Conservation (phyloP, 805 yeast species). For the Candida coquimbonensis region DNA sequence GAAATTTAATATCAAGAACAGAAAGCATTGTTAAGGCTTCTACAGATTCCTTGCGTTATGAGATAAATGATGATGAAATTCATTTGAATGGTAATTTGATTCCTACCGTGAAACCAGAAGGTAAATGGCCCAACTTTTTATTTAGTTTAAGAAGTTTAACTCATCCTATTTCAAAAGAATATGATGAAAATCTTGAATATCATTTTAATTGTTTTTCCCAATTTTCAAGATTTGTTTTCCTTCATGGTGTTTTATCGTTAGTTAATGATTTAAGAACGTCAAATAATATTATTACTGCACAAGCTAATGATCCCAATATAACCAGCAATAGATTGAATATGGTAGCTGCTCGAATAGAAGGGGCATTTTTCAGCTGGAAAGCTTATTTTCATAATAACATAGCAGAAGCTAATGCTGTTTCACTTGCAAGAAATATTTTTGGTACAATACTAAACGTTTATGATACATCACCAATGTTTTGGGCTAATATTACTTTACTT, state of each 20-base stretch:
- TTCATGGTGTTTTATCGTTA: constrained; percentile 28
- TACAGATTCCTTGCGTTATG: constrained; percentile 2
- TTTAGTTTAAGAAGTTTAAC: constrained; percentile 28
- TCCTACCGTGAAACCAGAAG: constrained; percentile 25
- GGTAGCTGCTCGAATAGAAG: constrained; percentile 24
- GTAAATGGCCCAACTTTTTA: constrained; percentile 32
- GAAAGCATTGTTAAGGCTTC: neutral
- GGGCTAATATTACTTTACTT: constrained; percentile 27
- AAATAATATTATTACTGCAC: constrained; percentile 2
- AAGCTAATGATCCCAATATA: constrained; percentile 10
- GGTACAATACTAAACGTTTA: constrained; percentile 22
- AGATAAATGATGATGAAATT: constrained; percentile 10
- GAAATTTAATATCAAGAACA: constrained; percentile 1
- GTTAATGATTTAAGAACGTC: constrained; percentile 22
- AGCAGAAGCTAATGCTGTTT: constrained; percentile 15
- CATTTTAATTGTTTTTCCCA: constrained; percentile 28
- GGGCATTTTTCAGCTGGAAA: constrained; percentile 27
- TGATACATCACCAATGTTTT: constrained; percentile 28
- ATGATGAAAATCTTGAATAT: constrained; percentile 19
- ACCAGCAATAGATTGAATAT: constrained; percentile 21
- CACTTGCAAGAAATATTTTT: neutral
- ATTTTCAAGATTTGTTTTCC: constrained; percentile 27
- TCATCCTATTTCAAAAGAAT: constrained; percentile 22
- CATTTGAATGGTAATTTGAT: constrained; percentile 11
- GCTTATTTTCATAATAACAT: constrained; percentile 29